A percentile compares a stretch with the other conserved stretches of the same genome.
These are phyloP conservation scores for Imleria badia DNA, from an alignment of 768 basidiomycete genomes.

Conservation along the genomic window DNA sequence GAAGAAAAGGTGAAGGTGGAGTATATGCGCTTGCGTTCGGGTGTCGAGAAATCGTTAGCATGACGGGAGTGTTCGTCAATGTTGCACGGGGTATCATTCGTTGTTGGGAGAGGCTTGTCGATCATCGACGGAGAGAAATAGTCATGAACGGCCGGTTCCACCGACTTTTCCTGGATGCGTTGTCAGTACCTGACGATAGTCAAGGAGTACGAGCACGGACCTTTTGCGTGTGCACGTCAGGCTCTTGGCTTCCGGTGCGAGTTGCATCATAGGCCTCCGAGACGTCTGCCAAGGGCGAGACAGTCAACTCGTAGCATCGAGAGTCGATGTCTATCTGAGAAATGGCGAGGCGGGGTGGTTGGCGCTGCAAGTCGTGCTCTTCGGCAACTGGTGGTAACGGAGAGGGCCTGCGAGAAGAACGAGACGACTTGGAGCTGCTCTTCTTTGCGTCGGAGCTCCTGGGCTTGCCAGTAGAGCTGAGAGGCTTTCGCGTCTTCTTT, in stretches of 20 bases:
- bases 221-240: slow-evolving; percentile 46
- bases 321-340: slow-evolving; percentile 62
- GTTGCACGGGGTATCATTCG: slow-evolving; percentile 28
- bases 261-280: slow-evolving; percentile 62
- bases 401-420: slow-evolving; percentile 47
- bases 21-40: slow-evolving; percentile 71
- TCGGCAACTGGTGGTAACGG: slow-evolving; percentile 64
- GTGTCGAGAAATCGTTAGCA: slow-evolving; percentile 67
- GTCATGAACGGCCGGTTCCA: slow-evolving; percentile 58
- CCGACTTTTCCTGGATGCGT: slow-evolving; percentile 46
- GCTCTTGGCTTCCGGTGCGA: slow-evolving; percentile 36
- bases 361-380: slow-evolving; percentile 40
- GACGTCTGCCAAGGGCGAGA: slow-evolving; percentile 75
- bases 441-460: slow-evolving; percentile 40
- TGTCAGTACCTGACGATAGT: neutral
- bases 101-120: slow-evolving; percentile 30
- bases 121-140: slow-evolving; percentile 38
- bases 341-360: slow-evolving; percentile 27
- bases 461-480: slow-evolving; percentile 21
- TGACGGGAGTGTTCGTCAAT: slow-evolving; percentile 60
- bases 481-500: slow-evolving; percentile 62
- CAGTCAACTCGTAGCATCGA: slow-evolving; percentile 79
- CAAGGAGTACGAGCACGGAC: slow-evolving; percentile 35
- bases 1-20: slow-evolving; percentile 78
- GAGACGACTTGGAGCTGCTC: slow-evolving; percentile 31